A percentile compares a stretch with the other conserved stretches of the same genome.
Evolutionary conservation across 2,329 filamentous ascomycete species (phyloP).

Genomic region (Colletotrichum euphorbiae): DNA sequence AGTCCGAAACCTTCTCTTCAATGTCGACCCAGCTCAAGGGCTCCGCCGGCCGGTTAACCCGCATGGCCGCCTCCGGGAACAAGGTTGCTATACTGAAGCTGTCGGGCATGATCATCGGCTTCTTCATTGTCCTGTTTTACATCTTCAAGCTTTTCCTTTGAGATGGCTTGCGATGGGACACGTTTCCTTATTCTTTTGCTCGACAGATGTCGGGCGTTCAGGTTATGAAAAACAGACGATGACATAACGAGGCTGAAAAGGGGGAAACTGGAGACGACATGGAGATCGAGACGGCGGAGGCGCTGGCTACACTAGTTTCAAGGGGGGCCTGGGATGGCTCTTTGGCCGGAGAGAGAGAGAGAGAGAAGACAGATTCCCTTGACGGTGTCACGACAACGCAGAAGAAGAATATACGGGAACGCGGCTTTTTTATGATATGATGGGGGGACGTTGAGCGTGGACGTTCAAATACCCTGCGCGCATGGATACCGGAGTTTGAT

Average conservation of each 20-base stretch:
- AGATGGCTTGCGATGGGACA: conserved; percentile 24
- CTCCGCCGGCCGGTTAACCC: conserved; percentile 82
- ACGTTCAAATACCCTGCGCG: conserved; percentile 38
- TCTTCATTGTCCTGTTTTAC: conserved; percentile 82
- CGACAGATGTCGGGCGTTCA: neutral
- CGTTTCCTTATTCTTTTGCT: neutral
- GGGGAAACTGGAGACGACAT: neutral
- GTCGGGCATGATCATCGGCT: conserved; percentile 81
- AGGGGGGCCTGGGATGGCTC: neutral
- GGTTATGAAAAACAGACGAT: neutral
- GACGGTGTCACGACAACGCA: neutral
- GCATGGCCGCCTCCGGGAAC: conserved; percentile 93
- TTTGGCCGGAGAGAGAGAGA: neutral
- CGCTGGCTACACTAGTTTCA: neutral
- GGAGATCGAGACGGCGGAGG: neutral
- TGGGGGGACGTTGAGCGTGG: conserved; percentile 24
- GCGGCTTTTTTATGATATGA: conserved; percentile 10
- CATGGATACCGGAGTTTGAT: conserved; percentile 35
- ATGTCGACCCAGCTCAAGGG: conserved; percentile 87
- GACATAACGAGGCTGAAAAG: neutral
- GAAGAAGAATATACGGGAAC: conserved; percentile 6
- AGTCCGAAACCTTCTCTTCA: conserved; percentile 92
- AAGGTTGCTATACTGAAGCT: conserved; percentile 92
- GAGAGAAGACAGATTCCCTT: neutral
- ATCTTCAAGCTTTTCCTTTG: conserved; percentile 72